Conservation (phyloP, 1,284 basidiomycete genomes). For the Microbotryum violaceum region DNA sequence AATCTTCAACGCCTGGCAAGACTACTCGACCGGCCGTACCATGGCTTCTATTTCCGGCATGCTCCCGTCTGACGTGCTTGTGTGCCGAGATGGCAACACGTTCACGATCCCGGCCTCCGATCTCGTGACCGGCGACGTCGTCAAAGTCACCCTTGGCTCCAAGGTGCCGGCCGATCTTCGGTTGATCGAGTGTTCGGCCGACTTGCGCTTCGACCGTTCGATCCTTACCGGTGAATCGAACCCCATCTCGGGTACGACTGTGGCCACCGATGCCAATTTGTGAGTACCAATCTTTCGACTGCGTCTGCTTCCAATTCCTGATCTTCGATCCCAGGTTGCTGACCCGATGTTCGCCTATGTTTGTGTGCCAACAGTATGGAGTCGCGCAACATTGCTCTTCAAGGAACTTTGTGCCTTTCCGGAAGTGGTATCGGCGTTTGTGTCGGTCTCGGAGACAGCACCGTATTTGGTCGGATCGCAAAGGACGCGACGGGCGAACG, state of each 20-base stretch:
- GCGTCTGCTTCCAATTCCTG: not conserved
- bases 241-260: constrained; percentile 50
- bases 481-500: constrained; percentile 51
- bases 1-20: constrained; percentile 48
- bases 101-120: constrained; percentile 37
- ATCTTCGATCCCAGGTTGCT: too few relatives aligned
- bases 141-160: constrained; percentile 43
- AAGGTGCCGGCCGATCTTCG: constrained; percentile 49
- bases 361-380: constrained; percentile 29
- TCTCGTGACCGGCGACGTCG: constrained; percentile 43
- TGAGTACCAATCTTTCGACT: not conserved
- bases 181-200: constrained; percentile 47
- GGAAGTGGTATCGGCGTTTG: constrained; percentile 52
- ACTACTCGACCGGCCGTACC: constrained; percentile 43
- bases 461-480: constrained; percentile 55
- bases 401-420: constrained; percentile 56
- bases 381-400: constrained; percentile 55
- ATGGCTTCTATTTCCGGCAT: constrained; percentile 46
- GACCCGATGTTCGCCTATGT: constrained; percentile 24
- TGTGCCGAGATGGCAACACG: constrained; percentile 41
- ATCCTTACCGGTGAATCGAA: constrained; percentile 58
- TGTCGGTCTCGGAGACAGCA: constrained; percentile 45
- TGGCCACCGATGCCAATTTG: constrained; percentile 50
- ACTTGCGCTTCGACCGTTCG: constrained; percentile 56
- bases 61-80: constrained; percentile 44